phyloP scores from a whole-genome alignment of 1,139 yeast species.

The Zygoascus hellenicus region DNA sequence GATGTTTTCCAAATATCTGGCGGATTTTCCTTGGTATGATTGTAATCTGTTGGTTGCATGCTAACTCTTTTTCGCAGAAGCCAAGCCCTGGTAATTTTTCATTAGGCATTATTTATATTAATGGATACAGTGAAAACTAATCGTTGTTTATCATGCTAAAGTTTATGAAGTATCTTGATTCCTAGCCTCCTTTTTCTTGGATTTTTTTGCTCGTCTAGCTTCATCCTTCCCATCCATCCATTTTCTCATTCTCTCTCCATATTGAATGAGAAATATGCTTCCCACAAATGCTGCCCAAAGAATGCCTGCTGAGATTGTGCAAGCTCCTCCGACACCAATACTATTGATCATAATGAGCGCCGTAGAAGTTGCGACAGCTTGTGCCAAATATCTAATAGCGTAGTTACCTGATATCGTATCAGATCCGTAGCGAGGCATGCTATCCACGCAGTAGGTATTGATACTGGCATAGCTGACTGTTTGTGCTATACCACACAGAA shows the following conservation, averaged over 20 bases:
- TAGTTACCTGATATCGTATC: conserved; percentile 52
- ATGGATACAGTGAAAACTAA: background rate
- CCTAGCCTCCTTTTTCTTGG: background rate
- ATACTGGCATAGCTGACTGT: conserved; percentile 46
- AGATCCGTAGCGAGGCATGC: conserved; percentile 48
- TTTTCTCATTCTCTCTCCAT: conserved; percentile 13
- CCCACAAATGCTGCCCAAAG: conserved; percentile 21
- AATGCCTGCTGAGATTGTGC: conserved; percentile 39
- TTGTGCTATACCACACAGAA: conserved; percentile 45
- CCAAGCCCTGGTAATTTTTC: conserved; percentile 22
- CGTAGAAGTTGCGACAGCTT: conserved; percentile 47
- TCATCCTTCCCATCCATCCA: conserved; percentile 10
- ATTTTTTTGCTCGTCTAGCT: background rate
- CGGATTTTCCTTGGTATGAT: no score
- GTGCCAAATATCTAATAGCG: conserved; percentile 44
- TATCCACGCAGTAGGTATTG: conserved; percentile 52
- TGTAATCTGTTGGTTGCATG: no score
- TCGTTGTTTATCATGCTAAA: background rate
- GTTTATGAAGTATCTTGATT: background rate
- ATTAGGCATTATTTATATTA: background rate
- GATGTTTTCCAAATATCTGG: no score
- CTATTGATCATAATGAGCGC: conserved; percentile 40
- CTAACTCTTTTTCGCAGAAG: conserved; percentile 14
- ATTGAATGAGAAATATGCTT: conserved; percentile 12
- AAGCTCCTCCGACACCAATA: conserved; percentile 52